phyloP scores from a whole-genome alignment of 139 green algal species.

The Asterochloris sp. region DNA sequence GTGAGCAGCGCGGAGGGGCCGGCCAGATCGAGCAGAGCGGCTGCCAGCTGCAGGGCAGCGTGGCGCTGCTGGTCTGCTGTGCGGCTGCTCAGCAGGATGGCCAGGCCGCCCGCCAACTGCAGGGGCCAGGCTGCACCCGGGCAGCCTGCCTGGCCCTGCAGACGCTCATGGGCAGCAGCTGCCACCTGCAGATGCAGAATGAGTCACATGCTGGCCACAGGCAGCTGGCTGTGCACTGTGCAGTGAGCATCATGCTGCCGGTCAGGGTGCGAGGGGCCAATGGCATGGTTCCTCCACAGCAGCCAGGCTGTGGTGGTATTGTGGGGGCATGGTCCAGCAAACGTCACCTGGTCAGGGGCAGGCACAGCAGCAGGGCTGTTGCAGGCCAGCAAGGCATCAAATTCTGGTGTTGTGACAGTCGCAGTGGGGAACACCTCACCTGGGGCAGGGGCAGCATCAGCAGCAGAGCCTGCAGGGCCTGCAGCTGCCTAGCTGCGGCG shows the following conservation, averaged over 20 bases:
- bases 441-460: constrained; percentile 31
- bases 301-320: neutral
- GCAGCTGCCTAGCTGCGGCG: constrained; percentile 48
- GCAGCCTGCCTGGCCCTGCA: neutral
- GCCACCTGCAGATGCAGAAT: neutral
- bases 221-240: neutral
- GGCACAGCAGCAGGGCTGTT: neutral
- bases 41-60: constrained; percentile 53
- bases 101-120: constrained; percentile 26
- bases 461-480: constrained; percentile 58
- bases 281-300: neutral
- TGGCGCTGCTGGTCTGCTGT: constrained; percentile 43
- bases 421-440: neutral
- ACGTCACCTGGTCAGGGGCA: neutral
- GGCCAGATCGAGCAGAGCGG: constrained; percentile 29
- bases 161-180: neutral
- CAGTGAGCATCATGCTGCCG: neutral
- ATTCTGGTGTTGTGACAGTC: neutral
- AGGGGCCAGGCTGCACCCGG: neutral
- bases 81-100: constrained; percentile 31
- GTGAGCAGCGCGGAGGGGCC: constrained; percentile 51
- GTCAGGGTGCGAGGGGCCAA: neutral
- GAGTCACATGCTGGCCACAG: neutral
- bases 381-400: neutral
- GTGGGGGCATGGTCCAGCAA: neutral